Evolutionary conservation across 306 rosid species (phyloP).

Genomic region (Coriaria nepalensis): DNA sequence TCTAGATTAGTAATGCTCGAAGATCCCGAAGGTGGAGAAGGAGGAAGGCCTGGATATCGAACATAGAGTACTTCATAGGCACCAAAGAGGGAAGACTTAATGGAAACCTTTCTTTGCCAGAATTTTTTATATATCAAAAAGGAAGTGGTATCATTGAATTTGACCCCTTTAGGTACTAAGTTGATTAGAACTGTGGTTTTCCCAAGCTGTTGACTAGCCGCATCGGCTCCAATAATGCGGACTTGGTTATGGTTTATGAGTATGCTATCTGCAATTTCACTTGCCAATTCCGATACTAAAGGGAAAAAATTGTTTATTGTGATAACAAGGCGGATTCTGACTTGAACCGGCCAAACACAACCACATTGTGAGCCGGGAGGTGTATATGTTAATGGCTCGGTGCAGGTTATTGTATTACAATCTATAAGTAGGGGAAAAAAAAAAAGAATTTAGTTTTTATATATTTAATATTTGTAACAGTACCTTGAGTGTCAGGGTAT

Average conservation of each 20-base stretch:
- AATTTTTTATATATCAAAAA: conserved; percentile 52
- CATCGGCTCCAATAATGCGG: conserved; percentile 87
- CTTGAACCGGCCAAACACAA: conserved; percentile 86
- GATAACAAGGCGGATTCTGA: conserved; percentile 42
- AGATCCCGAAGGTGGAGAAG: conserved; percentile 75
- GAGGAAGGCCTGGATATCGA: conserved; percentile 93
- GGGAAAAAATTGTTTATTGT: conserved; percentile 72
- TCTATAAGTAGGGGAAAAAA: conserved; percentile 36
- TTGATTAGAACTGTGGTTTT: conserved; percentile 59
- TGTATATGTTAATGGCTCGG: conserved; percentile 74
- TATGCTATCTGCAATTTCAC: conserved; percentile 62
- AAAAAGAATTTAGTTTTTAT: background rate
- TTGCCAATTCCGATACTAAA: conserved; percentile 54
- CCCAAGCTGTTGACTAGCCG: conserved; percentile 58
- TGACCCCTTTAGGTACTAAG: conserved; percentile 61
- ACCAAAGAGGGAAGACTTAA: conserved; percentile 53
- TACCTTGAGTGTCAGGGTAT: too few relatives aligned
- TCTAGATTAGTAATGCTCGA: conserved; percentile 36
- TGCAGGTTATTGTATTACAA: conserved; percentile 51
- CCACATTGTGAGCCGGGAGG: conserved; percentile 78
- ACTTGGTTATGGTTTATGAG: conserved; percentile 69
- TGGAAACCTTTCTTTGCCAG: conserved; percentile 54
- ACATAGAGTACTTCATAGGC: conserved; percentile 64
- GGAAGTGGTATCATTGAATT: conserved; percentile 45
- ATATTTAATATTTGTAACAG: conserved; percentile 12